Base-by-base conservation (phyloP, 2,329 filamentous ascomycete species). In the Pseudocercospora macadamiae region DNA sequence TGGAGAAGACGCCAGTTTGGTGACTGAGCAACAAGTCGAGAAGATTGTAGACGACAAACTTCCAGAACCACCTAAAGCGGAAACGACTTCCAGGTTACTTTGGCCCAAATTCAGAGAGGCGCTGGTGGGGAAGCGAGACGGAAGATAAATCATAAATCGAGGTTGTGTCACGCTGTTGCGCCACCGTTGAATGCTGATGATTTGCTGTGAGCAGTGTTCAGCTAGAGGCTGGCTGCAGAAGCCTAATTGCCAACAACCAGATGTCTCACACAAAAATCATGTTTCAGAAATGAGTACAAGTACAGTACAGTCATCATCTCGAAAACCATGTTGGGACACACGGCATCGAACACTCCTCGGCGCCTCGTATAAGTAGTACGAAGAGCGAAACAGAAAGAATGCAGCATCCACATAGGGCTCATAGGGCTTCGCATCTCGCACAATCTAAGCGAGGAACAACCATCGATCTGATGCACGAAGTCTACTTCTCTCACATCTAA, bases 21-120 rank as follows among this genome's bases (percentile, higher is more conserved):
- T 69, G 16, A 63, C 57, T 12, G 68, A 68, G 55, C 64, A 69
- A 34, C 64, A 71, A 49, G 66, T 66, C 47, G 68, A 71, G 60
- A 70, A 69, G 55, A 59, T 67, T 28, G 71, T 70, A 3, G 66
- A 66, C 19, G 62, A 60, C 30, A 62, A 57, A 34, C 53, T 62
- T 36, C 68, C 73, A 44, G 68, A 70, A 21, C 62, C 71, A 49
- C 73, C 74, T 5, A 62, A 64, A 28, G 66, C 69, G 16, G 64
- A 70, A 36, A 61, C 56, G 21, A 74, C 73, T 19, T 52, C 74
- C 36, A 68, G 63, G 48, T 57, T 74, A 44, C 51, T 76, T 5
- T 71, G 67, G 25, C 51, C 60, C 12, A 69, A 63, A 54, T 77
- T 75, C 60, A 68, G 68, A 54, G 65, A 72, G 53, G 55, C 71